phyloP scores from a whole-genome alignment of 2,329 filamentous ascomycete genomes.

The Aspergillus oerlinghausenensis region DNA sequence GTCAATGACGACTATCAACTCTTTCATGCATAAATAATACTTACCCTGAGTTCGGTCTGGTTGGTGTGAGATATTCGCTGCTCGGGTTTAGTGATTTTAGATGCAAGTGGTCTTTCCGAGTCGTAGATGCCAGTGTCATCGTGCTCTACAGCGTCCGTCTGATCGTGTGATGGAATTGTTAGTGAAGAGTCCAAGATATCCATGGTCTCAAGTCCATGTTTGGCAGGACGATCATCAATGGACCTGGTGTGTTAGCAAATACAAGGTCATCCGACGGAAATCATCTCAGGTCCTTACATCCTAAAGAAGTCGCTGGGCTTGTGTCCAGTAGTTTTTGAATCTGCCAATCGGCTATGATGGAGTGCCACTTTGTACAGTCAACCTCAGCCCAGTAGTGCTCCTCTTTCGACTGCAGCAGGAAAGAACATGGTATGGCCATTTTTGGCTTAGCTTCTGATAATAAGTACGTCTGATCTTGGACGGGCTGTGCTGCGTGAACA shows the following conservation, averaged over 20 bases:
- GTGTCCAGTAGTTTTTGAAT: background rate
- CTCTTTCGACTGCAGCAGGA: background rate
- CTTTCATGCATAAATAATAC: conserved; percentile 2
- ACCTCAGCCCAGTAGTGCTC: background rate
- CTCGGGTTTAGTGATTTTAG: background rate
- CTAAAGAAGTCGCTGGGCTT: background rate
- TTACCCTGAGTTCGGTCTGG: conserved; percentile 23
- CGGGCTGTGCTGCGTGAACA: background rate
- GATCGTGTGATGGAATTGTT: background rate
- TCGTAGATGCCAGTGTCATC: background rate
- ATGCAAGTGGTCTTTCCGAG: background rate
- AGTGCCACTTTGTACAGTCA: background rate
- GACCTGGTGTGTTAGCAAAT: conserved; percentile 6
- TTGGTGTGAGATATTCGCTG: background rate
- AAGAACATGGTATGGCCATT: background rate
- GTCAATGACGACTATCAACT: background rate
- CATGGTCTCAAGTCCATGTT: background rate
- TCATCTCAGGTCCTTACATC: conserved; percentile 2
- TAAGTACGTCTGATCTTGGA: background rate
- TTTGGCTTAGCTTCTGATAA: background rate
- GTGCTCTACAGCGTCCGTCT: background rate
- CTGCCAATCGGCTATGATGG: background rate
- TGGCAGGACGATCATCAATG: conserved; percentile 1
- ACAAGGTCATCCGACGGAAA: background rate
- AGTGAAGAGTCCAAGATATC: conserved; percentile 4